Base-by-base conservation (phyloP, 139 green algal species). In the Chlamydomonas sphaeroides region DNA sequence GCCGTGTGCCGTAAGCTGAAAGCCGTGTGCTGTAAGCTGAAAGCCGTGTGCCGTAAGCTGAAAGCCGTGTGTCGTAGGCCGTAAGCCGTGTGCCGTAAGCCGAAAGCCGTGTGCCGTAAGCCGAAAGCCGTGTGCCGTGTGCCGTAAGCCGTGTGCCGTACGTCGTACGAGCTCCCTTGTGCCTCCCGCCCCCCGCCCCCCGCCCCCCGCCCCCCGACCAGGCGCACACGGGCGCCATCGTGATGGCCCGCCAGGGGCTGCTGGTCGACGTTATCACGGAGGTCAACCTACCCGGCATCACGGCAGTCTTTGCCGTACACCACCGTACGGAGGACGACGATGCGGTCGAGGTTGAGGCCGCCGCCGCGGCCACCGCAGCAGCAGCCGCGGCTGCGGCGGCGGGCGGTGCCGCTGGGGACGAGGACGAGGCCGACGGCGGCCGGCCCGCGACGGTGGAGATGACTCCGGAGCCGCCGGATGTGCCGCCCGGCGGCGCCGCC, bases 261-360 rank as follows among this genome's bases (percentile, higher is more conserved):
- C 75, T 93, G 4, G 88, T 94, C 0, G 93, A 97, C 25, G 77
- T 96, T n/a, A 85, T 97, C 20, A 94, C 92, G 0, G 89, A 95
- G 38, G 94, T 98, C 28, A 90, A 88, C 0, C 86, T 95, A 41
- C 57, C 89, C 30, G 79, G 79, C 59, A 68, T 88, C 41, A 88
- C 75, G 0, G 93, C 89, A 41, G 87, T 94, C 30, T 98, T 96
- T 93, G 90, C 95, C 0, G 83, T 98, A 63, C 89, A 93, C 72
- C 80, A 95, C 79, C 57, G 80, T 25, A 76, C 67, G 8, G 62
- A 74, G 26, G 76, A 83, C 30, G 76, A 83, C 33, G 75, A 71
- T 30, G 23, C 18, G 17, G 74, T 7, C 14, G 38, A 17, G 26
- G 23, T 61, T 6, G 35, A 10, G 35, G 32, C 32, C 72, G 53